Evolutionary conservation across 768 basidiomycete genomes (phyloP).

Genomic region (Astraeus odoratus): DNA sequence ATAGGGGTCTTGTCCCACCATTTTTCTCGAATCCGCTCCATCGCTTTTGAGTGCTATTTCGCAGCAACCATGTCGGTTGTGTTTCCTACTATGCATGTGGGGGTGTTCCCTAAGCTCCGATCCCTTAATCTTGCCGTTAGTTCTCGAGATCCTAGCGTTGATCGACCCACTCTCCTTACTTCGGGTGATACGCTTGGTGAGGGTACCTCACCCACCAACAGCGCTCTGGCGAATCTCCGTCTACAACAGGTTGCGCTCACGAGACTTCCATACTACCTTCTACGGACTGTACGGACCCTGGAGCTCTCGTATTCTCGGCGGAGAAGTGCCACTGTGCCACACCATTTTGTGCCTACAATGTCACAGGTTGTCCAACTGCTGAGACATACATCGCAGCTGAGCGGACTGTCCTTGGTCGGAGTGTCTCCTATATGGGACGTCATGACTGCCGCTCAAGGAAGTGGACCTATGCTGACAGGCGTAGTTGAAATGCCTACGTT

Average conservation of each 20-base stretch:
- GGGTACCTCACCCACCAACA: neutral
- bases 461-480: constrained; percentile 6
- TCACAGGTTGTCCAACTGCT: constrained; percentile 35
- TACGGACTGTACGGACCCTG: constrained; percentile 35
- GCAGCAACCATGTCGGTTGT: constrained; percentile 24
- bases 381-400: constrained; percentile 31
- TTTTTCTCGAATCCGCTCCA: constrained; percentile 25
- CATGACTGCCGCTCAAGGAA: constrained; percentile 4
- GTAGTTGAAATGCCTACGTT: constrained; percentile 33
- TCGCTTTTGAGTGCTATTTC: constrained; percentile 28
- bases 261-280: constrained; percentile 29
- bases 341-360: constrained; percentile 31
- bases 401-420: constrained; percentile 36
- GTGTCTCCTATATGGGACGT: constrained; percentile 37
- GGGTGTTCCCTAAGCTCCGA: constrained; percentile 19
- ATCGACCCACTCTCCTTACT: constrained; percentile 19
- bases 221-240: constrained; percentile 28
- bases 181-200: constrained; percentile 13
- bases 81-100: constrained; percentile 15
- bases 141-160: constrained; percentile 20
- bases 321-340: constrained; percentile 12
- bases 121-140: constrained; percentile 24
- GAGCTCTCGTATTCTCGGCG: constrained; percentile 36
- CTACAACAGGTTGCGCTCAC: constrained; percentile 37
- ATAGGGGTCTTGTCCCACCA: constrained; percentile 17